Evolutionary conservation across 2,329 filamentous ascomycete species (phyloP).

Genomic region (Ascochyta lentis): DNA sequence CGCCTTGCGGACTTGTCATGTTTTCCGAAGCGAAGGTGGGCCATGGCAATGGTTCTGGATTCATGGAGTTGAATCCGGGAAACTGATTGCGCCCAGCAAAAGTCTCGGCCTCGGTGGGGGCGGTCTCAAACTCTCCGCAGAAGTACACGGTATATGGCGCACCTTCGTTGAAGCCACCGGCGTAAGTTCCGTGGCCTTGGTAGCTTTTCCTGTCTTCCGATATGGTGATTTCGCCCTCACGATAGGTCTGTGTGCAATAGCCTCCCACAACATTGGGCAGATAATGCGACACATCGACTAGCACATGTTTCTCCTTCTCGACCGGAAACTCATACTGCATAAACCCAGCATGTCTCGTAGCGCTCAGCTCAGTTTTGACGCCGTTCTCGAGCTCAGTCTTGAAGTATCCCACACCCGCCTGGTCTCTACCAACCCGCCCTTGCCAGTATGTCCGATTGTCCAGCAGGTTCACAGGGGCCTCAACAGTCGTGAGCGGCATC

Average conservation of each 20-base stretch:
- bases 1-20: slow-evolving; percentile 46
- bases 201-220: slow-evolving; percentile 32
- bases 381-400: slow-evolving; percentile 62
- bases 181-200: slow-evolving; percentile 34
- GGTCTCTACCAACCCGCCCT: slow-evolving; percentile 42
- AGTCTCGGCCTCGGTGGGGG: slow-evolving; percentile 48
- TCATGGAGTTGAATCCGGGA: slow-evolving; percentile 13
- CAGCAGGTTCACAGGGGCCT: slow-evolving; percentile 46
- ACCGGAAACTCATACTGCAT: slow-evolving; percentile 66
- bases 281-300: slow-evolving; percentile 56
- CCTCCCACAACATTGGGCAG: slow-evolving; percentile 31
- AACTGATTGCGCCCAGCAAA: slow-evolving; percentile 54
- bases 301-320: slow-evolving; percentile 45
- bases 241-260: slow-evolving; percentile 33
- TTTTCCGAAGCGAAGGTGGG: slow-evolving; percentile 20
- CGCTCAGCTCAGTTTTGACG: slow-evolving; percentile 64
- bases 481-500: slow-evolving; percentile 57
- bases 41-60: slow-evolving; percentile 16
- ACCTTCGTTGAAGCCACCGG: slow-evolving; percentile 42
- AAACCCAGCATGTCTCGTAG: slow-evolving; percentile 64
- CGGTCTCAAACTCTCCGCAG: slow-evolving; percentile 37
- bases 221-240: slow-evolving; percentile 28
- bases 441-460: slow-evolving; percentile 52
- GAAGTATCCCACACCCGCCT: slow-evolving; percentile 67
- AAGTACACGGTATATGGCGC: slow-evolving; percentile 38